These are phyloP conservation scores for Candida parachauliodes DNA, from an alignment of 805 yeast species.

Conservation along the genomic window DNA sequence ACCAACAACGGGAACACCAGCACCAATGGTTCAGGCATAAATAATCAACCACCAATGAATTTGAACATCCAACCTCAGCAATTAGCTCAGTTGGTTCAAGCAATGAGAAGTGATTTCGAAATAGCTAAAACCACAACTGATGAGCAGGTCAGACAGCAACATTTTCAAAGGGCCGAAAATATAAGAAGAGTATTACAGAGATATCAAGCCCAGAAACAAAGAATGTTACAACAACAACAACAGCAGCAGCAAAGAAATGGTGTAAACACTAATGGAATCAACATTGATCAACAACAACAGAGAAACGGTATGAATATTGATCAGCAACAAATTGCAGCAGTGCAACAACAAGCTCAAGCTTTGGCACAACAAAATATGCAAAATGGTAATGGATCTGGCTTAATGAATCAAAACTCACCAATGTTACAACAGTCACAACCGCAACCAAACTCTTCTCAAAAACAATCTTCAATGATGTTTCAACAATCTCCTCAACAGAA, in stretches of 20 bases:
- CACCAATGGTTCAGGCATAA: not conserved
- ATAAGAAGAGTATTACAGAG: conserved; percentile 58
- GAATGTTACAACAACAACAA: conserved; percentile 9
- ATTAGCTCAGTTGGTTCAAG: conserved; percentile 27
- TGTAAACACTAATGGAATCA: conserved; percentile 8
- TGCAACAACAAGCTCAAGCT: conserved; percentile 20
- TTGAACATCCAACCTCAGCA: conserved; percentile 9
- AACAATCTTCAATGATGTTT: conserved; percentile 8
- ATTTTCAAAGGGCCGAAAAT: conserved; percentile 57
- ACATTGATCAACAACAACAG: conserved; percentile 31
- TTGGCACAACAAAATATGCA: conserved; percentile 7
- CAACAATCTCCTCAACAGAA: conserved; percentile 8
- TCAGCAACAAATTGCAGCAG: conserved; percentile 23
- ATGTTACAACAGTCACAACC: conserved; percentile 8
- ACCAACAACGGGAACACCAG: not conserved
- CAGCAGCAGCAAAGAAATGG: conserved; percentile 11
- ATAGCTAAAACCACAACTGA: conserved; percentile 57
- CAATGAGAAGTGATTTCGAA: conserved; percentile 54
- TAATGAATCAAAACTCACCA: conserved; percentile 8
- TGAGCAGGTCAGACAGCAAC: conserved; percentile 59
- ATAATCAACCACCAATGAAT: conserved; percentile 1
- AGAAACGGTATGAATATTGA: conserved; percentile 18
- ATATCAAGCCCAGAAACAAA: conserved; percentile 46
- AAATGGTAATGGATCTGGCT: conserved; percentile 2
- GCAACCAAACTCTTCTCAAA: conserved; percentile 4